A percentile compares a stretch with the other conserved stretches of the same genome.
Conservation (phyloP, 1,284 basidiomycete genomes). For the Veloboletus limbatus region DNA sequence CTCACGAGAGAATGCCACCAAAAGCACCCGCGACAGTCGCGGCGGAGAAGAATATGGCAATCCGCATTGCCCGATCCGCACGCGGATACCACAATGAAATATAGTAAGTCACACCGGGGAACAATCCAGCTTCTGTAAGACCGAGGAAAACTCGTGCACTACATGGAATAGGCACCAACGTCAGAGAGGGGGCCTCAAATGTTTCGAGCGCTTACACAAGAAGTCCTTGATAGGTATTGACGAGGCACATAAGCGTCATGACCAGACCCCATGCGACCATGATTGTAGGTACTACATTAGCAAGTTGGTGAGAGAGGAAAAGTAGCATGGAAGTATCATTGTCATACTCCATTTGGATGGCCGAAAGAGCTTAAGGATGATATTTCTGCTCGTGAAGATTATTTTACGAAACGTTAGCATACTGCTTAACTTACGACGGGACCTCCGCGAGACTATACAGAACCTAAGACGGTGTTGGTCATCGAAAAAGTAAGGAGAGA, state of each 20-base stretch:
- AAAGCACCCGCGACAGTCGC: slow-evolving; percentile 53
- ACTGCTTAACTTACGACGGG: slow-evolving; percentile 41
- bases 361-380: slow-evolving; percentile 43
- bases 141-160: slow-evolving; percentile 53
- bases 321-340: not conserved
- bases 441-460: slow-evolving; percentile 46
- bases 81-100: slow-evolving; percentile 54
- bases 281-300: slow-evolving; percentile 41
- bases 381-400: slow-evolving; percentile 37
- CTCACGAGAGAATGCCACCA: slow-evolving; percentile 38
- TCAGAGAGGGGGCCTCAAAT: slow-evolving; percentile 2
- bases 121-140: slow-evolving; percentile 52
- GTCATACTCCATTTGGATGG: slow-evolving; percentile 48
- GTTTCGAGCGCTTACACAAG: slow-evolving; percentile 20
- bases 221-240: slow-evolving; percentile 35
- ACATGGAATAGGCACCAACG: not conserved
- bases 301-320: slow-evolving; percentile 5
- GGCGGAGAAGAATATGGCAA: slow-evolving; percentile 60
- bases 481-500: not conserved
- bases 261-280: slow-evolving; percentile 51
- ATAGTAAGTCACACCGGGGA: slow-evolving; percentile 54
- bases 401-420: slow-evolving; percentile 2
- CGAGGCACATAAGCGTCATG: slow-evolving; percentile 40
- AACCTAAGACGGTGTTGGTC: slow-evolving; percentile 30
- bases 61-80: slow-evolving; percentile 46